phyloP scores from a whole-genome alignment of 164 flowering plant genomes.

The Nymphaea thermarum region DNA sequence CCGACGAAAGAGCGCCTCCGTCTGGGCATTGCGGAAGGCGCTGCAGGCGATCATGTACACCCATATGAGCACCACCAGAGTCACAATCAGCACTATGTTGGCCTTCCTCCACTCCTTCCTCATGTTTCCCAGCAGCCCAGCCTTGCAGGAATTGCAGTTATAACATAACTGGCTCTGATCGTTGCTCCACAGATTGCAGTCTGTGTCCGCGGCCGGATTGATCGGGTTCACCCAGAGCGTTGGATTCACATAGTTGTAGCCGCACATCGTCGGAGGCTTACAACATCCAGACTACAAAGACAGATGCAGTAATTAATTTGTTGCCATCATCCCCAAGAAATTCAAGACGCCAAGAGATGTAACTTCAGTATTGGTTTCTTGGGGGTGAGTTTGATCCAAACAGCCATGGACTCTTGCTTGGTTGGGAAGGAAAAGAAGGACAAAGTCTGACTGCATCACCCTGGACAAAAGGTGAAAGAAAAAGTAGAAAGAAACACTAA shows the following conservation, averaged over 20 bases:
- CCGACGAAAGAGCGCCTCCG: slow-evolving; percentile 57
- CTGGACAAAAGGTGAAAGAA: too few relatives aligned
- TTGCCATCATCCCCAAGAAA: too few relatives aligned
- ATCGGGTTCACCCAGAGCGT: slow-evolving; percentile 62
- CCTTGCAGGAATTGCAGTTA: slow-evolving; percentile 72
- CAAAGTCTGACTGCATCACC: too few relatives aligned
- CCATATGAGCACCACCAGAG: slow-evolving; percentile 60
- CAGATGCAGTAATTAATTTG: background rate
- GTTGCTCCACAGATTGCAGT: slow-evolving; percentile 78
- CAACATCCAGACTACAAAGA: slow-evolving; percentile 85
- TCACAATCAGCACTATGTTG: slow-evolving; percentile 48
- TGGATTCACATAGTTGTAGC: slow-evolving; percentile 69
- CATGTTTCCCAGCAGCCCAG: slow-evolving; percentile 74
- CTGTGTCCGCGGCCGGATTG: slow-evolving; percentile 47
- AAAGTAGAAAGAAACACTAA: too few relatives aligned
- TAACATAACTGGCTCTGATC: slow-evolving; percentile 74
- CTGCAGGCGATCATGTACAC: slow-evolving; percentile 84
- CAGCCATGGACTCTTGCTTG: too few relatives aligned
- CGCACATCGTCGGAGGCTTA: slow-evolving; percentile 85
- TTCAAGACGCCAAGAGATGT: too few relatives aligned
- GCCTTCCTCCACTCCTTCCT: slow-evolving; percentile 86
- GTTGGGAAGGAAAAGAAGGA: too few relatives aligned
- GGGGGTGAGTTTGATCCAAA: too few relatives aligned
- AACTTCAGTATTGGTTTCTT: too few relatives aligned
- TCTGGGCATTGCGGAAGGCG: slow-evolving; percentile 82